Base-by-base conservation (phyloP, 495 filamentous ascomycete genomes). In the Tuber indicum region DNA sequence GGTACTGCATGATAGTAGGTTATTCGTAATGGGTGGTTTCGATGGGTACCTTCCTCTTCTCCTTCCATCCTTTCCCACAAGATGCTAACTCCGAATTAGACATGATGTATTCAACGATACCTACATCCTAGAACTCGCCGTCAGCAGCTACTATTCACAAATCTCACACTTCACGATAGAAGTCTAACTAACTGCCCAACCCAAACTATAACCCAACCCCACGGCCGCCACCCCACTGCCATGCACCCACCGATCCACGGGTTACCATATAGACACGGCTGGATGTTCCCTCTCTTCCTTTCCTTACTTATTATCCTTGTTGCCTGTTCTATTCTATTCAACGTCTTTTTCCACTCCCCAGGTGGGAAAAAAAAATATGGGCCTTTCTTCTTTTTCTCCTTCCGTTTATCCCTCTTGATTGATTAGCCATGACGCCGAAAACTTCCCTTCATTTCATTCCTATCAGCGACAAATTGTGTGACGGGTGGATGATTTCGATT, bases 91-190 rank as follows among this genome's bases (percentile, higher is more conserved):
- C 83, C 47, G 42, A 32, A 42, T 32, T 41, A 84, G 90, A 45
- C 86, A 85, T 72, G 88, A 88, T 78, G 89, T 91, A 32, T 91
- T 91, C 83, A 86, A 86, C 39, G 90, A 91, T 75, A 89, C 89
- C 21, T 90, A 87, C 85, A 85, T 90, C 7, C 85, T 91, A 39
- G 90, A 91, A 82, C 84, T 91, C 71, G 90, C 88, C 4, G 89
- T 91, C 8, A 89, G 90, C 78, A 87, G 89, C 45, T 91, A 91
- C 79, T 91, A 91, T 76, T 89, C 88, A 71, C 90, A 91, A 81
- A 91, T 91, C 81, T 89, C 88, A 78, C 89, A 91, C 82, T 91
- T 91, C 75, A 88, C 85, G 21, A 90, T 91, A 76, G 89, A 91
- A 82, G 88, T 91, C 52, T 91, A 84, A 83, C 76, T n/a, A 72